Evolutionary conservation across 257 asterid genomes (phyloP).

Genomic region (Asclepias syriaca): DNA sequence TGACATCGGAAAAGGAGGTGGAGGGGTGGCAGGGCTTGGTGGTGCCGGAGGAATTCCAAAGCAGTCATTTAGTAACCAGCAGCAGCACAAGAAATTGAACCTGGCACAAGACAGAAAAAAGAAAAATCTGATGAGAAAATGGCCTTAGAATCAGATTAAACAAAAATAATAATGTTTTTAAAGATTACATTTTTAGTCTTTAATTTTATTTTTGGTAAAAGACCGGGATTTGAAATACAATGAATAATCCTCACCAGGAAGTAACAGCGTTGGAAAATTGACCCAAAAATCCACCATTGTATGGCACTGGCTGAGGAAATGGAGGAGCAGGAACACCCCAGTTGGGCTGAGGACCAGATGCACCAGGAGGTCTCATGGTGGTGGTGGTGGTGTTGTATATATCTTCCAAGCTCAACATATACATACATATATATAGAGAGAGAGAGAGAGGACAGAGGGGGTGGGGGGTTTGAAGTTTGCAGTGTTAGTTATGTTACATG

Average conservation of each 20-base stretch:
- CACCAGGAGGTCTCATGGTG: background rate
- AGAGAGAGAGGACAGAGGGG: too few species aligned
- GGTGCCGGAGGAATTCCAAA: slow-evolving; percentile 21
- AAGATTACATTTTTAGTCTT: background rate
- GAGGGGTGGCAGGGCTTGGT: slow-evolving; percentile 6
- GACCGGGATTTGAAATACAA: background rate
- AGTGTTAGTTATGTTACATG: background rate
- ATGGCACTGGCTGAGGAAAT: background rate
- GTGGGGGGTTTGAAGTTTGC: too few species aligned
- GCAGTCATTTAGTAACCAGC: slow-evolving; percentile 45
- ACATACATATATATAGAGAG: background rate
- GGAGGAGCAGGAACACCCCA: slow-evolving; percentile 1
- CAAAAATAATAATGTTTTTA: background rate
- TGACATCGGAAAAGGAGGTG: slow-evolving; percentile 2
- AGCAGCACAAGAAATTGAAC: slow-evolving; percentile 41
- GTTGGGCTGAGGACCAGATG: background rate
- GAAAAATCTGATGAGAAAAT: background rate
- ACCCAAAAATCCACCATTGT: slow-evolving; percentile 22
- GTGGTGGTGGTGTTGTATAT: too few species aligned
- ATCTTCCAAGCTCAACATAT: background rate
- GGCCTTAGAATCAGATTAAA: background rate
- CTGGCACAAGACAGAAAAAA: slow-evolving; percentile 16
- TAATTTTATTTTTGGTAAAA: background rate
- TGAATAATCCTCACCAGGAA: slow-evolving; percentile 28
- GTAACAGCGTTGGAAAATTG: slow-evolving; percentile 34